Evolutionary conservation across 2,329 filamentous ascomycete genomes (phyloP).

Genomic region (Fusarium robinianum): DNA sequence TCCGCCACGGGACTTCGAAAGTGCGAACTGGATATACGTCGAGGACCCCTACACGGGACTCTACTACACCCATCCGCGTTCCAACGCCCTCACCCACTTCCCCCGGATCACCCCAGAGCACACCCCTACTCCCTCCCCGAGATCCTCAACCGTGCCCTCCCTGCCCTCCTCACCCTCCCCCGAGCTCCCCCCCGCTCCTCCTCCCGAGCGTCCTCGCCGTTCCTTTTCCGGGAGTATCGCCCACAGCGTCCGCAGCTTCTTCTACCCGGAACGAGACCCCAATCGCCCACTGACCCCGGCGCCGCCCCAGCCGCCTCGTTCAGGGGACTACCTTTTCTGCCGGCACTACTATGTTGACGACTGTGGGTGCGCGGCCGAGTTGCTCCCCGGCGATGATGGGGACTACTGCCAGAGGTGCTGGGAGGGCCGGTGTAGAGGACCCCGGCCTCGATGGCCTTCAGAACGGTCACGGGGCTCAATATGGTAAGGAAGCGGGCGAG

Average conservation of each 20-base stretch:
- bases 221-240: slow-evolving; percentile 18
- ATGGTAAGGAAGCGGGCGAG: slow-evolving; percentile 16
- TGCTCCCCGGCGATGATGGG: slow-evolving; percentile 15
- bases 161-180: neutral
- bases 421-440: slow-evolving; percentile 27
- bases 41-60: too few relatives aligned
- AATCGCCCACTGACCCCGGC: slow-evolving; percentile 3
- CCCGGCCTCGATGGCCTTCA: slow-evolving; percentile 17
- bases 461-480: slow-evolving; percentile 7
- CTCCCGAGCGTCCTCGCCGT: slow-evolving; percentile 1
- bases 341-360: slow-evolving; percentile 23
- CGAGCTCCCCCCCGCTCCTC: neutral
- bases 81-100: slow-evolving; percentile 19
- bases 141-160: neutral
- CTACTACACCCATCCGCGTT: too few relatives aligned
- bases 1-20: too few relatives aligned
- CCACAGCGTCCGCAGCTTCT: slow-evolving; percentile 17
- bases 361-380: slow-evolving; percentile 22
- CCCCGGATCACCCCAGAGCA: slow-evolving; percentile 15
- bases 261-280: slow-evolving; percentile 6
- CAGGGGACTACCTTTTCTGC: slow-evolving; percentile 27
- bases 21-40: too few relatives aligned
- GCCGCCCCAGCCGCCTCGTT: slow-evolving; percentile 20
- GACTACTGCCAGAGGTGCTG: slow-evolving; percentile 34
- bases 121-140: too few relatives aligned